phyloP scores from a whole-genome alignment of 768 basidiomycete genomes.

The Arthromyces matolae region DNA sequence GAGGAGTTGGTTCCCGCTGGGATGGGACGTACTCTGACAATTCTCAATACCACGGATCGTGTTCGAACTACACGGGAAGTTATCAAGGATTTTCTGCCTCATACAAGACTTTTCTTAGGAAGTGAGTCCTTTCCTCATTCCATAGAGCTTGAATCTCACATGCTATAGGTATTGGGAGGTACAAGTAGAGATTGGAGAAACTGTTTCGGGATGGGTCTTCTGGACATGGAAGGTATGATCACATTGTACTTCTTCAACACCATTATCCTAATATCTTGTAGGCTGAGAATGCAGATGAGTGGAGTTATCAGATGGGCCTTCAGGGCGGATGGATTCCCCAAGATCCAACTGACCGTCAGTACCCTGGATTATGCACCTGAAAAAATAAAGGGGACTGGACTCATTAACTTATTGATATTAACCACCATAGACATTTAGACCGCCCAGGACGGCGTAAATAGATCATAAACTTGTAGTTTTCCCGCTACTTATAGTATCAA shows the following conservation, averaged over 20 bases:
- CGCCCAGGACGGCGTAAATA: too few species aligned
- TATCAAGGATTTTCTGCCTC: conserved; percentile 52
- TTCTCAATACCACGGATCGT: conserved; percentile 53
- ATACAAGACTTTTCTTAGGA: conserved; percentile 60
- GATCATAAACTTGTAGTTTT: too few species aligned
- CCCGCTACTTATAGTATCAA: too few species aligned
- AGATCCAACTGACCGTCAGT: conserved; percentile 61
- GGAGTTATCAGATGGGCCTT: conserved; percentile 72
- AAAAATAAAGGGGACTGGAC: neutral
- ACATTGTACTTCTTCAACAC: neutral
- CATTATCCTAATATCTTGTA: too few species aligned
- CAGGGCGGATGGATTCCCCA: conserved; percentile 77
- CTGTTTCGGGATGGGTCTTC: conserved; percentile 66
- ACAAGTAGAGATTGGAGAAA: conserved; percentile 72
- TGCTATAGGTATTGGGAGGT: conserved; percentile 68
- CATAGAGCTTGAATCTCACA: neutral
- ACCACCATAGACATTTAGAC: too few species aligned
- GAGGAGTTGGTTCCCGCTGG: conserved; percentile 67
- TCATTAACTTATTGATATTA: neutral
- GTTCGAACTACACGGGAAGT: conserved; percentile 59
- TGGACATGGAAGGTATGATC: conserved; percentile 78
- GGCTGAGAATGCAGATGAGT: conserved; percentile 69
- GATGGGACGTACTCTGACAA: conserved; percentile 50
- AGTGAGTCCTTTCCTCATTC: conserved; percentile 36
- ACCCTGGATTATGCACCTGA: conserved; percentile 57